phyloP scores from a whole-genome alignment of 306 rosid genomes.

The Rosa chinensis region DNA sequence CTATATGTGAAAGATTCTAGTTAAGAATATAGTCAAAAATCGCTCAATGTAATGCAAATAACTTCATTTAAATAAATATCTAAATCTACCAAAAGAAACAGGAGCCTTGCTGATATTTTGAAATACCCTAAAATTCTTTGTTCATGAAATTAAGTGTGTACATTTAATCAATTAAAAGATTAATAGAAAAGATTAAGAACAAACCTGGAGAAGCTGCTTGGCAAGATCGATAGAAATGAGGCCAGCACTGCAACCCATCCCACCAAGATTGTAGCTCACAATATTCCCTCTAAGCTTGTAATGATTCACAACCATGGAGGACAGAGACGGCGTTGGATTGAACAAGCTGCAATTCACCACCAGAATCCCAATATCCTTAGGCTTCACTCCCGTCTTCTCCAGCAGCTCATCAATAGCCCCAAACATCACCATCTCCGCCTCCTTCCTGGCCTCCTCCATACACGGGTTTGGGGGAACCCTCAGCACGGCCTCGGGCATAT shows the following conservation, averaged over 20 bases:
- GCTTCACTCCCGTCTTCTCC: slow-evolving; percentile 71
- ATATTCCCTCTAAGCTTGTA: slow-evolving; percentile 75
- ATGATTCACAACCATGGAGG: slow-evolving; percentile 89
- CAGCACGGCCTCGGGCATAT: slow-evolving; percentile 64
- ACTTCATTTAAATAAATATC: not conserved
- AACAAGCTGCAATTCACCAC: slow-evolving; percentile 90
- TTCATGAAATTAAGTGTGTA: not conserved
- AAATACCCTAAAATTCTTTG: not conserved
- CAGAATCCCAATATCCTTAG: slow-evolving; percentile 86
- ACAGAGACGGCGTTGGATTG: slow-evolving; percentile 87
- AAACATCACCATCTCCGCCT: slow-evolving; percentile 87
- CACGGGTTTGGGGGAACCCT: slow-evolving; percentile 75
- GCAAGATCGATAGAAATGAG: slow-evolving; percentile 93
- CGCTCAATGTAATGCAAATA: not conserved
- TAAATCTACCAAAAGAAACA: too few relatives aligned
- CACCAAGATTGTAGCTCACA: slow-evolving; percentile 77
- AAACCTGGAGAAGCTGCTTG: slow-evolving; percentile 79
- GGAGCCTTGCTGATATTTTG: not conserved
- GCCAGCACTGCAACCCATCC: slow-evolving; percentile 99
- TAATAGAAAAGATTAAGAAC: not conserved
- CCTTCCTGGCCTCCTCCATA: slow-evolving; percentile 86
- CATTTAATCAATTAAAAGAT: not conserved
- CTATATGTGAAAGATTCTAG: not conserved
- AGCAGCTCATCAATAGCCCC: slow-evolving; percentile 85
- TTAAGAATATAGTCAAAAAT: not conserved